These are phyloP conservation scores for Abrus precatorius DNA, from an alignment of 306 rosid species.

Conservation along the genomic window DNA sequence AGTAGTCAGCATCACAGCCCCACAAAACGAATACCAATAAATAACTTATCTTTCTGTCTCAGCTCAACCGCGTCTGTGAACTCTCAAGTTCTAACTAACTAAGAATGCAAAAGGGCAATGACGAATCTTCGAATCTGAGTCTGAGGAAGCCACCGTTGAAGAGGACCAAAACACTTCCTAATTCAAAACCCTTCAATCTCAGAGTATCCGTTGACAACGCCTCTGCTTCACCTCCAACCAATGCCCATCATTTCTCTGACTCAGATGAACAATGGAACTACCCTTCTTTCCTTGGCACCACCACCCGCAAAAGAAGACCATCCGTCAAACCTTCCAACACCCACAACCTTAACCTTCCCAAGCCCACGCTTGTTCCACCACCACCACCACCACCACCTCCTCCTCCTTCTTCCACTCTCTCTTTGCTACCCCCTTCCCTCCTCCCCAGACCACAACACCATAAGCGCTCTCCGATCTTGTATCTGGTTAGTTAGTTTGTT, in stretches of 20 bases:
- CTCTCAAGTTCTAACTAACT: too few species aligned
- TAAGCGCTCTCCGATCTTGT: conserved; percentile 50
- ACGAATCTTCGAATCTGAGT: conserved; percentile 50
- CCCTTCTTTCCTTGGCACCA: conserved; percentile 79
- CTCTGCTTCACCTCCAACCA: background rate
- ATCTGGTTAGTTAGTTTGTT: conserved; percentile 55
- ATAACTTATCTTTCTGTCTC: background rate
- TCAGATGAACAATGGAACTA: conserved; percentile 71
- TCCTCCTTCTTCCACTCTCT: conserved; percentile 4
- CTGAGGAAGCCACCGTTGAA: conserved; percentile 67
- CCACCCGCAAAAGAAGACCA: conserved; percentile 57
- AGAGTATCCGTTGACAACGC: conserved; percentile 53
- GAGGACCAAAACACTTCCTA: conserved; percentile 66
- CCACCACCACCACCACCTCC: conserved; percentile 16
- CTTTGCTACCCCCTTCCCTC: conserved; percentile 28
- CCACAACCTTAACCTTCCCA: conserved; percentile 35
- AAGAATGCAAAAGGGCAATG: conserved; percentile 49
- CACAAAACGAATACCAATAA: background rate
- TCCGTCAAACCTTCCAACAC: conserved; percentile 41
- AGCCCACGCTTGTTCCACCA: conserved; percentile 43
- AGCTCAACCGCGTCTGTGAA: background rate
- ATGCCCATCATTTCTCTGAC: conserved; percentile 57
- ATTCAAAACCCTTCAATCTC: conserved; percentile 51
- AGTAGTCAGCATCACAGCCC: conserved; percentile 13
- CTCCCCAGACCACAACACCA: conserved; percentile 18